phyloP scores from a whole-genome alignment of 148 eudicot genomes.

The Chenopodium suecicum region DNA sequence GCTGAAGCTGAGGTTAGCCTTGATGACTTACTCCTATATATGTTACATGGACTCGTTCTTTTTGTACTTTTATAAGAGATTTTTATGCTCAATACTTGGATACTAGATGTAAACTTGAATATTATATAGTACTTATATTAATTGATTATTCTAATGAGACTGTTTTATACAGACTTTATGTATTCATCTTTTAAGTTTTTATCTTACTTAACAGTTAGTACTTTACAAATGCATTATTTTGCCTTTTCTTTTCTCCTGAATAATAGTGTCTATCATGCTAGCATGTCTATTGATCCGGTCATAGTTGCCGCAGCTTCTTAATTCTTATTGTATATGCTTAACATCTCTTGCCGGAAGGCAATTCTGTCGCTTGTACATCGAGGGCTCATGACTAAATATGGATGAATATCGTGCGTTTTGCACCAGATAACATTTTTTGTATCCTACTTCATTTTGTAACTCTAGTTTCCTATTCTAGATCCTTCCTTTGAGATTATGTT shows the following conservation, averaged over 20 bases:
- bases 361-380: background rate
- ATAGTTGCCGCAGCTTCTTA: background rate
- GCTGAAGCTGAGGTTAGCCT: slow-evolving; percentile 87
- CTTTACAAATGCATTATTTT: background rate
- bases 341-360: background rate
- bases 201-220: background rate
- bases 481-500: background rate
- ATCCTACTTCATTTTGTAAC: background rate
- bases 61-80: background rate
- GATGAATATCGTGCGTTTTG: background rate
- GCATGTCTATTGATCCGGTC: background rate
- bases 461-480: background rate
- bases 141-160: background rate
- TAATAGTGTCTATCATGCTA: background rate
- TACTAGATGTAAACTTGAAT: background rate
- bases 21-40: slow-evolving; percentile 7
- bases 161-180: background rate
- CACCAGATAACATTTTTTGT: background rate
- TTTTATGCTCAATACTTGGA: background rate
- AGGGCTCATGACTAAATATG: background rate
- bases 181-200: background rate
- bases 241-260: background rate
- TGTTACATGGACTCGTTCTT: background rate
- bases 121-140: background rate
- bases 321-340: background rate